Evolutionary conservation across 768 basidiomycete genomes (phyloP).

Genomic region (Mycena vitilis): DNA sequence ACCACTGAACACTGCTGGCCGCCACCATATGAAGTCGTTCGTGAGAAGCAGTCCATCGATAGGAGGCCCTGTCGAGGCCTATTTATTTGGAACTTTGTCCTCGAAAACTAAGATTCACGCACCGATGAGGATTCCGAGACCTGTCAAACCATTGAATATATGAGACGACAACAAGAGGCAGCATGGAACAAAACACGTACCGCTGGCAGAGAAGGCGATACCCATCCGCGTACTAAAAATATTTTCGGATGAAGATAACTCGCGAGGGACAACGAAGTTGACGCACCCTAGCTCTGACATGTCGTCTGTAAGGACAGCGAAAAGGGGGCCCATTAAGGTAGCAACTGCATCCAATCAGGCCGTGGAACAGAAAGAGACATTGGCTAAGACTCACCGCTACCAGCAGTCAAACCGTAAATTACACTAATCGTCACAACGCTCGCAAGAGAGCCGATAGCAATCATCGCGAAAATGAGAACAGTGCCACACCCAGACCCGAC

Average conservation of each 20-base stretch:
- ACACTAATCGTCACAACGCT: constrained; percentile 49
- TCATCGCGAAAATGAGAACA: constrained; percentile 50
- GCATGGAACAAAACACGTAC: neutral
- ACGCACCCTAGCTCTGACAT: constrained; percentile 28
- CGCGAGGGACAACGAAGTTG: constrained; percentile 12
- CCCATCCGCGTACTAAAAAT: constrained; percentile 25
- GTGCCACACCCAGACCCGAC: constrained; percentile 41
- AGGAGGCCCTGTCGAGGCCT: constrained; percentile 53
- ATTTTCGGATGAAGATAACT: neutral
- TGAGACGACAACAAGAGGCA: too few relatives aligned
- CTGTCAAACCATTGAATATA: neutral
- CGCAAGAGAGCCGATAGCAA: constrained; percentile 43
- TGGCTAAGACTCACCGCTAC: constrained; percentile 47
- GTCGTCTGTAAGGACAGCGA: constrained; percentile 28
- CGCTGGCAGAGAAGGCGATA: constrained; percentile 17
- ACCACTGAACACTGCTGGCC: constrained; percentile 66
- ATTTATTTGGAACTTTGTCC: neutral
- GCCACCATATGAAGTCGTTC: constrained; percentile 66
- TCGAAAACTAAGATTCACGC: neutral
- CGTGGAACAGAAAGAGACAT: neutral
- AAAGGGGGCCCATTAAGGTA: constrained; percentile 27
- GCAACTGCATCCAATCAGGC: constrained; percentile 17
- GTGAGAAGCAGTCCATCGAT: constrained; percentile 69
- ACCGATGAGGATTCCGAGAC: constrained; percentile 26
- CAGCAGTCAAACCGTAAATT: constrained; percentile 56